Conservation (phyloP, 805 yeast genomes). For the Candida silvatica region DNA sequence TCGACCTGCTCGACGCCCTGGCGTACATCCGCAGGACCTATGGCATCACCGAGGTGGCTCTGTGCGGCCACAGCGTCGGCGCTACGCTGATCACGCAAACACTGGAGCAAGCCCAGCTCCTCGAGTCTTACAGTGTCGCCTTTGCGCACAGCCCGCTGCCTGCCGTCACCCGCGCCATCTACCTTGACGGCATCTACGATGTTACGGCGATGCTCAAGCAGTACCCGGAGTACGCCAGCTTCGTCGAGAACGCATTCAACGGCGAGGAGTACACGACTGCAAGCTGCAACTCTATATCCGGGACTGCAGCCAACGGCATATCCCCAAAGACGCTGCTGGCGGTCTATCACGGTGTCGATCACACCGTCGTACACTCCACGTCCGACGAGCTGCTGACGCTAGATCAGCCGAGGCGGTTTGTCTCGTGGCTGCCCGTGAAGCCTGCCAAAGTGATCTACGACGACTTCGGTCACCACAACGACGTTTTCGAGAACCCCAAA, state of each 20-base stretch:
- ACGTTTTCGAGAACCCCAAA: constrained; percentile 40
- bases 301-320: constrained; percentile 9
- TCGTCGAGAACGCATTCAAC: constrained; percentile 52
- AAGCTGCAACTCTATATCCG: too few relatives aligned
- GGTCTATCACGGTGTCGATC: constrained; percentile 7
- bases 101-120: constrained; percentile 20
- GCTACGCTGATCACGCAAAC: constrained; percentile 56
- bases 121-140: constrained; percentile 2
- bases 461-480: constrained; percentile 55
- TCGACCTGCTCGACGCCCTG: constrained; percentile 45
- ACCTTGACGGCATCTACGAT: constrained; percentile 69
- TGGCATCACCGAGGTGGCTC: constrained; percentile 17
- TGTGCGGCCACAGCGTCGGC: constrained; percentile 79
- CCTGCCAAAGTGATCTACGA: constrained; percentile 14
- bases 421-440: constrained; percentile 21
- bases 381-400: constrained; percentile 57
- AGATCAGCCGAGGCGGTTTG: constrained; percentile 38
- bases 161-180: constrained; percentile 19
- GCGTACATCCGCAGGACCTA: constrained; percentile 11
- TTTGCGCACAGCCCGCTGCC: constrained; percentile 6
- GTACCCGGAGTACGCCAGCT: constrained; percentile 49
- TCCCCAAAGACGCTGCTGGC: not conserved
- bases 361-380: constrained; percentile 48
- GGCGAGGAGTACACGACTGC: constrained; percentile 6
- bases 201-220: constrained; percentile 42